These are phyloP conservation scores for Picochlorum sp. DNA, from an alignment of 139 green algal species.

Conservation along the genomic window DNA sequence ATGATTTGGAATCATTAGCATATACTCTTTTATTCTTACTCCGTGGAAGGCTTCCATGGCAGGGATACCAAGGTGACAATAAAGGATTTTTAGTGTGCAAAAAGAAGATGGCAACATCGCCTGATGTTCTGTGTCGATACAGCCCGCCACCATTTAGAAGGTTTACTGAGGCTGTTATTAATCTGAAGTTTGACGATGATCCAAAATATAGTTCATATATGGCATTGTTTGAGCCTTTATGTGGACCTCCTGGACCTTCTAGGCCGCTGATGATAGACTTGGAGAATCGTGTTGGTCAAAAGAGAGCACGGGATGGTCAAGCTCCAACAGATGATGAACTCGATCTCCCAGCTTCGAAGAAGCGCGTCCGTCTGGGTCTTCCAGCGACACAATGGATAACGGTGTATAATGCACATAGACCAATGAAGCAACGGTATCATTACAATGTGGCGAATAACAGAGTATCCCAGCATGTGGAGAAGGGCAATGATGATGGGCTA, in stretches of 20 bases:
- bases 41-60: slow-evolving; percentile 83
- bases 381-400: slow-evolving; percentile 99
- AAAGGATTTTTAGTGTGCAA: slow-evolving; percentile 99
- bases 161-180: slow-evolving; percentile 94
- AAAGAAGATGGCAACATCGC: slow-evolving; percentile 98
- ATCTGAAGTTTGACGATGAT: slow-evolving; percentile 98
- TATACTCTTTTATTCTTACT: slow-evolving; percentile 99
- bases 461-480: slow-evolving; percentile 91
- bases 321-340: slow-evolving; percentile 4
- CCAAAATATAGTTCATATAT: slow-evolving; percentile 80
- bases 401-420: slow-evolving; percentile 94
- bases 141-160: slow-evolving; percentile 86
- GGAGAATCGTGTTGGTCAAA: slow-evolving; percentile 55
- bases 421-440: slow-evolving; percentile 99
- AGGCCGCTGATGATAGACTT: slow-evolving; percentile 76
- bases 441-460: slow-evolving; percentile 97
- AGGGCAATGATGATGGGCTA: slow-evolving; percentile 96
- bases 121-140: slow-evolving; percentile 95
- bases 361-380: slow-evolving; percentile 91
- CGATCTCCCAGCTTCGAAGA: slow-evolving; percentile 61
- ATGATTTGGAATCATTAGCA: slow-evolving; percentile 95
- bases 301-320: slow-evolving; percentile 60
- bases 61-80: slow-evolving; percentile 78
- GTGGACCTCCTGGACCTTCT: slow-evolving; percentile 50
- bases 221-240: slow-evolving; percentile 89